Evolutionary conservation across 352 stramenopile genomes (phyloP), one percentile per base, ranked within the genome.

Genomic region (Blastocystis sp.): DNA sequence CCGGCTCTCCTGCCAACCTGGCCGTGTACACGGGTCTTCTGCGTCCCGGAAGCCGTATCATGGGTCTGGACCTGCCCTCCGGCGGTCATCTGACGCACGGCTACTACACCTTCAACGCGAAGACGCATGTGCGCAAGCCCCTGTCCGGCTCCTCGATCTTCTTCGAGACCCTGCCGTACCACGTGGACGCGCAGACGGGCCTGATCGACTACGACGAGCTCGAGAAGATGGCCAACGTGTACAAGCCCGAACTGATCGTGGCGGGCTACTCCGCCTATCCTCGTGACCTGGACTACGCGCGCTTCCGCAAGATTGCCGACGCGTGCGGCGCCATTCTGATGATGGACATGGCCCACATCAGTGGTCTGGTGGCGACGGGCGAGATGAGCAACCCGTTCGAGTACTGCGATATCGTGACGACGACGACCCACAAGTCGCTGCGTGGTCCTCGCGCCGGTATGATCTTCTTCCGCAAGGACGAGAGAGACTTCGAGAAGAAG

Each of bases 161-260:
- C 28, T 34, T 34, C 28, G 28, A 34, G 28, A 81, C 64, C 28
- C 82, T 99, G 94, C 96, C 96, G 19, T 99, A 99, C 92, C 95
- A 95, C 17, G 91, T 99, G 64, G 92, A 99, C 90, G 93, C 97
- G 89, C 89, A 90, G 62, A 99, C 96, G 38, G 97, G 96, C 11
- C 89, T 95, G 14, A 99, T 99, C 89, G 96, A 99, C 92, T 99
- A 99, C 90, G 95, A 99, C 90, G 93, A 94, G 89, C 94, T 99
- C 89, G 96, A 97, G 88, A 94, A 96, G 80, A 97, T 94, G 43
- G 94, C 95, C 0, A 92, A 92, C 62, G 89, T 97, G 23, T 98
- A 96, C 91, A 91, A 91, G 61, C 96, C 96, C 11, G 98, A 98
- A 92, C 91, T 99, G 43, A 97, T 99, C 90, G 95, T 99, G 0